A percentile compares a stretch with the other conserved stretches of the same genome.
phyloP scores from a whole-genome alignment of 1,284 basidiomycete species.

The Rhodotorula glutinis region DNA sequence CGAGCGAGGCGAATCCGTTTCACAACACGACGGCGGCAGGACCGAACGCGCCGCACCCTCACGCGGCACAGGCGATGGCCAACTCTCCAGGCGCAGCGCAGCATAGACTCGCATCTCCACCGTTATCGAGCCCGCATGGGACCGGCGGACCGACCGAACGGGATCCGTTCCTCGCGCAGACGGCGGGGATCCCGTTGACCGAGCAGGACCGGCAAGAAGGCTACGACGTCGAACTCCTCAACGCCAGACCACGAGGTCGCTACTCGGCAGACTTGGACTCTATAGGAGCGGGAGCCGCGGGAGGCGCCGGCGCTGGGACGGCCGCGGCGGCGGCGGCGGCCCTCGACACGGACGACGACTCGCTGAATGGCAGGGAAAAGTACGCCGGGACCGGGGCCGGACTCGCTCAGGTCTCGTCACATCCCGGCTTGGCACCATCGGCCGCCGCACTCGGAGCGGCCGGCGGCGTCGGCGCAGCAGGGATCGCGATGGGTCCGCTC shows the following conservation, averaged over 20 bases:
- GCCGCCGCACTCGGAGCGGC: neutral
- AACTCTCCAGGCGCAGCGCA: too few relatives aligned
- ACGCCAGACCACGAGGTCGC: conserved; percentile 28
- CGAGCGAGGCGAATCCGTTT: too few relatives aligned
- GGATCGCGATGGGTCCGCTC: neutral
- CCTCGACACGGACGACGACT: conserved; percentile 10
- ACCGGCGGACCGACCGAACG: neutral
- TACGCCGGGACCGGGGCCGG: conserved; percentile 2
- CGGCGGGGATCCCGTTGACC: conserved; percentile 29
- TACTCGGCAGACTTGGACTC: conserved; percentile 8
- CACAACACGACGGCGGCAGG: too few relatives aligned
- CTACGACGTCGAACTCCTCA: conserved; percentile 38
- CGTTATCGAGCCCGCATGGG: neutral
- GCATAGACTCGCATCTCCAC: neutral
- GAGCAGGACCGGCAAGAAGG: conserved; percentile 38
- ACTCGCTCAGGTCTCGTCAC: neutral
- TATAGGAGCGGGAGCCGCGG: too few relatives aligned
- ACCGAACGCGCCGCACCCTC: too few relatives aligned
- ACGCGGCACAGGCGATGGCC: too few relatives aligned
- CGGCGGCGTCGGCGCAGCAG: conserved; percentile 1
- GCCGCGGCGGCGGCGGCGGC: neutral
- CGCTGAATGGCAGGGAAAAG: conserved; percentile 6
- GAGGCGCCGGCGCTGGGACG: too few relatives aligned
- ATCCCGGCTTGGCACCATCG: neutral
- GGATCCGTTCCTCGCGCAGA: conserved; percentile 36